Evolutionary conservation across 176 grass and related monocot genomes (phyloP).

Genomic region (Aegilops tauschii): DNA sequence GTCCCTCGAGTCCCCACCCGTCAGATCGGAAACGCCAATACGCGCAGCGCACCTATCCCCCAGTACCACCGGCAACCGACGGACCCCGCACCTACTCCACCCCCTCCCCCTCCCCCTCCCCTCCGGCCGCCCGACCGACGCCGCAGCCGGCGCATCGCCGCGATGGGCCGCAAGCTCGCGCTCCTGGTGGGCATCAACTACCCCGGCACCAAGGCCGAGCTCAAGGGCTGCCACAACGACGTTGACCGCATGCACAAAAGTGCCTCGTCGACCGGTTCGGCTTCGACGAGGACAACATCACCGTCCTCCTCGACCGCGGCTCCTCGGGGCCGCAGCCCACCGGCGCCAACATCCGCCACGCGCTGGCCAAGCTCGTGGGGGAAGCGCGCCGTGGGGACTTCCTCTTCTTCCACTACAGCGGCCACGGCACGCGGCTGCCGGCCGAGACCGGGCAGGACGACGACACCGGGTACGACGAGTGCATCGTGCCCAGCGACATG

Average conservation of each 20-base stretch:
- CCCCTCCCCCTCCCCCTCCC: background rate
- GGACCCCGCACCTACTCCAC: slow-evolving; percentile 18
- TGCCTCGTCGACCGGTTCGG: slow-evolving; percentile 76
- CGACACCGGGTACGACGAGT: slow-evolving; percentile 97
- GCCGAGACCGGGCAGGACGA: slow-evolving; percentile 83
- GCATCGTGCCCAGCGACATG: slow-evolving; percentile 98
- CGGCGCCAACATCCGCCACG: slow-evolving; percentile 73
- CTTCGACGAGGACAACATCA: slow-evolving; percentile 67
- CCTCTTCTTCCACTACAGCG: slow-evolving; percentile 97
- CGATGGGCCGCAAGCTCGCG: slow-evolving; percentile 72
- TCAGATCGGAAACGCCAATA: slow-evolving; percentile 19
- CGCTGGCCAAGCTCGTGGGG: slow-evolving; percentile 46
- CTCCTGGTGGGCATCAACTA: slow-evolving; percentile 94
- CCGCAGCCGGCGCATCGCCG: slow-evolving; percentile 21
- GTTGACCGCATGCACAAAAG: slow-evolving; percentile 73
- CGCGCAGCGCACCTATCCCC: background rate
- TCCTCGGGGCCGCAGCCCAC: slow-evolving; percentile 62
- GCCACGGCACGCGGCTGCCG: slow-evolving; percentile 85
- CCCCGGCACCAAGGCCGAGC: slow-evolving; percentile 88
- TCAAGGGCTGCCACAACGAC: slow-evolving; percentile 95
- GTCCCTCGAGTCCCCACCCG: background rate
- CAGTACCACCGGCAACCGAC: slow-evolving; percentile 27
- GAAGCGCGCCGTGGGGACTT: slow-evolving; percentile 59
- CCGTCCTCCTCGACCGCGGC: slow-evolving; percentile 70
- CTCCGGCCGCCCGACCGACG: background rate